Evolutionary conservation across 495 filamentous ascomycete species (phyloP), one percentile per base, ranked within the genome.

Genomic region (Hypoxylon subgilvum): DNA sequence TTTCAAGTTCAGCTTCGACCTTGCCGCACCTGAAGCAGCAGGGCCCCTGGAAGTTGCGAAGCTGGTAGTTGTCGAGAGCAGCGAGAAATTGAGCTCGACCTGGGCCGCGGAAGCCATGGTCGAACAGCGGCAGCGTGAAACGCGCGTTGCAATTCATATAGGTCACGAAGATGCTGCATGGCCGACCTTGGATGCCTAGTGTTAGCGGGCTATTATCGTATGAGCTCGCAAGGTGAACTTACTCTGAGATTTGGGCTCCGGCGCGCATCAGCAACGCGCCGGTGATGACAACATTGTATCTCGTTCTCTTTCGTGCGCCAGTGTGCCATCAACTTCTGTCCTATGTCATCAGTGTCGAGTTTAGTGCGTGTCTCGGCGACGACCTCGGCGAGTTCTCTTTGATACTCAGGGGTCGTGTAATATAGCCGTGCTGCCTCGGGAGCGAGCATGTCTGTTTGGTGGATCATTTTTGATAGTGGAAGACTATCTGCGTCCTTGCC

Each of bases 31-130:
- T 6, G 27, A 45, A 52, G 50, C 58, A 63, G 38, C 53, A 52
- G 1, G 48, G 58, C 18, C 44, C 27, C 1, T 45, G n/a, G 21
- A 36, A 67, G 45, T 48, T 35, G 34, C 54, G 63, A 8, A 53
- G 43, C 28, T 57, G 14, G 27, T 56, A 56, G n/a, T 38, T 0
- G 50, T 63, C 47, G 13, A 67, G 28, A 4, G 59, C 54, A 8
- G 54, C 59, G 13, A 63, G 39, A 13, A 67, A 63, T 23, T 67
- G 64, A 4, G 54, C 50, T 12, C 30, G 47, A 14, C 64, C 51
- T 1, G 59, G 54, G 10, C 39, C 49, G 6, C 64, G 58, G 32
- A 67, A 63, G 14, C 57, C 63, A 1, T 45, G 9, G 22, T 59
- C 57, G 14, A 12, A 19, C 5, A 48, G 16, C 12, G 47, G 22